These are phyloP conservation scores for Rhypophila decipiens DNA, from an alignment of 495 filamentous ascomycete species.

Conservation along the genomic window DNA sequence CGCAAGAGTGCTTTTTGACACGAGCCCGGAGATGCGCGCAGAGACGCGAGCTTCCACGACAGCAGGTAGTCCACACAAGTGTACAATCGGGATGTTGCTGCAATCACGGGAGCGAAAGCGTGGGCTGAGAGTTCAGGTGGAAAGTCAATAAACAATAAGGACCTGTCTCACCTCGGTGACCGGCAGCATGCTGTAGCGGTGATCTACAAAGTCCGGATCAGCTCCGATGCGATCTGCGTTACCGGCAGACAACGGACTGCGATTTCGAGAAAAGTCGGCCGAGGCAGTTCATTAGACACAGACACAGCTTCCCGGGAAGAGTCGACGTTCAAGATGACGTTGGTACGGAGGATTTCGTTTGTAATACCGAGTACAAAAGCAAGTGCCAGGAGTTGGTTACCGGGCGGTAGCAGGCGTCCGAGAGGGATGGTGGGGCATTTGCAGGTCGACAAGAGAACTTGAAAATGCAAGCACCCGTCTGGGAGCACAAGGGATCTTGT, in stretches of 20 bases:
- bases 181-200: slow-evolving; percentile 9
- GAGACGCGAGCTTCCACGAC: slow-evolving; percentile 3
- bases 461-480: background rate
- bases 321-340: background rate
- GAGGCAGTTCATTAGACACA: slow-evolving; percentile 3
- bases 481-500: no score
- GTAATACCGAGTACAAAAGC: no score
- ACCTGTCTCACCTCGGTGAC: slow-evolving; percentile 16
- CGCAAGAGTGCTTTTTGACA: no score
- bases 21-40: background rate
- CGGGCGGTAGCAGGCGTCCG: background rate
- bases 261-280: background rate
- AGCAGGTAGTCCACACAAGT: background rate
- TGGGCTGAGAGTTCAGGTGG: background rate
- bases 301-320: background rate
- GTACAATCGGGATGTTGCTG: slow-evolving; percentile 11
- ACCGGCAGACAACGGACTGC: background rate
- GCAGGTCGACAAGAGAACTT: background rate
- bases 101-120: background rate
- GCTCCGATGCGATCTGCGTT: slow-evolving; percentile 2
- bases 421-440: background rate
- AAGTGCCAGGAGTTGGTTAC: background rate
- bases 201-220: slow-evolving; percentile 6
- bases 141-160: slow-evolving; percentile 21
- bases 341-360: background rate